Evolutionary conservation across 441 rosid species (phyloP).

Genomic region (Mallotus japonicus): DNA sequence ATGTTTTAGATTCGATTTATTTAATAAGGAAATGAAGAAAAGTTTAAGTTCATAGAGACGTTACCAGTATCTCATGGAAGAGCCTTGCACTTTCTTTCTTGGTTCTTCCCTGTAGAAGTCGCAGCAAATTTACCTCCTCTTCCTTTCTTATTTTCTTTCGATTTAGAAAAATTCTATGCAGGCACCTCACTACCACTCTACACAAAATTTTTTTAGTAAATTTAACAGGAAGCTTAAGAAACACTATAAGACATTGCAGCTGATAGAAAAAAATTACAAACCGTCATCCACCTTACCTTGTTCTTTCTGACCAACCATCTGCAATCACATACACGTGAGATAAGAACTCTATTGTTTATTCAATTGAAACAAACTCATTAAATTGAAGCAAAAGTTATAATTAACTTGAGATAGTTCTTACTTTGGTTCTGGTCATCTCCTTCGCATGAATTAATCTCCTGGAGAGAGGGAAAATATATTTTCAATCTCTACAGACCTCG

Average conservation of each 20-base stretch:
- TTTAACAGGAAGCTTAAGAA: slow-evolving; percentile 4
- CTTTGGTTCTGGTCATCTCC: slow-evolving; percentile 40
- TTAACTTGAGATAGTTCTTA: slow-evolving; percentile 35
- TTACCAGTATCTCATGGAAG: slow-evolving; percentile 83
- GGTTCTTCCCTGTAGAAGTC: slow-evolving; percentile 51
- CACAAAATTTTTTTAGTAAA: slow-evolving; percentile 16
- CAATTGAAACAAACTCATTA: slow-evolving; percentile 3
- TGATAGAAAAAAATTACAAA: slow-evolving; percentile 13
- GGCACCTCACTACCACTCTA: slow-evolving; percentile 52
- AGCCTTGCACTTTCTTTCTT: slow-evolving; percentile 61
- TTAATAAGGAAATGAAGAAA: background rate
- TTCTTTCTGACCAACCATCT: slow-evolving; percentile 67
- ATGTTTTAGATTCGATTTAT: background rate
- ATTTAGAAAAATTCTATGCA: slow-evolving; percentile 41
- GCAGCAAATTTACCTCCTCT: slow-evolving; percentile 51
- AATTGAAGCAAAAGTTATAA: slow-evolving; percentile 18
- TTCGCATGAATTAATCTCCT: slow-evolving; percentile 44
- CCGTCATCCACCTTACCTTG: slow-evolving; percentile 42
- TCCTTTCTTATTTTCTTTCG: slow-evolving; percentile 41
- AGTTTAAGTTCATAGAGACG: background rate
- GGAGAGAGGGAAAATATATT: slow-evolving; percentile 14
- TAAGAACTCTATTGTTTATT: slow-evolving; percentile 9
- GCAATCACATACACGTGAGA: slow-evolving; percentile 28
- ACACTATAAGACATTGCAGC: slow-evolving; percentile 1
- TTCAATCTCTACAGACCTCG: background rate